Evolutionary conservation across 441 rosid genomes (phyloP), one percentile per base, ranked within the genome.

Genomic region (Populus hybrid): DNA sequence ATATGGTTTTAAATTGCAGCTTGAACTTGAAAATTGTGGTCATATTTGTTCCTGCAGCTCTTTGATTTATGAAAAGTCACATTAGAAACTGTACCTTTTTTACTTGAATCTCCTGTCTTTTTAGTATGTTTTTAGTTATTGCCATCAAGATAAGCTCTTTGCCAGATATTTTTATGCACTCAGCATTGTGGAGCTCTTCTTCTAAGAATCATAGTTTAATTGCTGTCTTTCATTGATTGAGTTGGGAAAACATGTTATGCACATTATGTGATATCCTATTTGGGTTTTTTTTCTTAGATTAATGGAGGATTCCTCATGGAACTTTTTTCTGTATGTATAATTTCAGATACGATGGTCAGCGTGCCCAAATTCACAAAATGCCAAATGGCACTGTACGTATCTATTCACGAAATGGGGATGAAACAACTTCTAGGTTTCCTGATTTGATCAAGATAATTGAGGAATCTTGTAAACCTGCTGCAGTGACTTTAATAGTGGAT

Each of bases 261-360:
- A 70, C 71, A 32, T 21, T 63, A 23, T 77, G 38, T n/a, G 8
- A 18, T 4, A 38, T 71, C 34, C 8, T 72, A 46, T 14, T 46
- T 14, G 6, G 57, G 20, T 46, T 46, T 46, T 46, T 2, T 74
- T 75, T 69, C 9, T 36, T 71, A 36, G 53, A 71, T 80, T 70
- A 35, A 26, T 36, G 12, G 46, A 38, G 32, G 53, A 80, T 70
- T 36, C 46, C 38, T 64, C 34, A 70, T 72, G 70, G 10, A 71
- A 79, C 76, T 66, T 42, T 38, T 73, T 67, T 16, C 6, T 75
- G 16, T 75, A 42, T 73, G 2, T 83, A 38, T 28, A 70, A 76
- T 84, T 77, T 77, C 88, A 94, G 99, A 75, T 94, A 92, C 81
- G 99, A 93, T 83, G 99, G 98, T 73, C 97, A 94, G 81, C 97